Evolutionary conservation across 139 green algal species (phyloP).

Genomic region (Monoraphidium neglectum): DNA sequence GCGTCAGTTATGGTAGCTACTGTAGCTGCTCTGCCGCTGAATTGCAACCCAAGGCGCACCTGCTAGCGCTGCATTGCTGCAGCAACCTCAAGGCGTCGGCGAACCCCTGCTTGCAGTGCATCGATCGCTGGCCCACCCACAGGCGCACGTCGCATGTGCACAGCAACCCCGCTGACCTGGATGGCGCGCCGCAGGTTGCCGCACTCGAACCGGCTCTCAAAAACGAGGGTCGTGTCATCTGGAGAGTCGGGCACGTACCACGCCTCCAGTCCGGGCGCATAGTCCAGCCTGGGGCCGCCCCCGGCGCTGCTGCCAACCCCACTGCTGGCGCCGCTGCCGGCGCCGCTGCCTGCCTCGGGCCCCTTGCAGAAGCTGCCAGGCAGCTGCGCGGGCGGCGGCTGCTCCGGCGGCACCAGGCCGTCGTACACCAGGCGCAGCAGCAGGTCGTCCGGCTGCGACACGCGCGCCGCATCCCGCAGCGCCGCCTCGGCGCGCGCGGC

Average conservation of each 20-base stretch:
- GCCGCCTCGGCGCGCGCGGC: neutral
- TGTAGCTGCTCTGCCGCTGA: too few species aligned
- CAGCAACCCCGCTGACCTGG: conserved; percentile 38
- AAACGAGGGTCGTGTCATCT: conserved; percentile 58
- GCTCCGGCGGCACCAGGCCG: conserved; percentile 32
- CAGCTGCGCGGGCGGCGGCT: conserved; percentile 7
- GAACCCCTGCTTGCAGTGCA: neutral
- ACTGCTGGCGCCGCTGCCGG: neutral
- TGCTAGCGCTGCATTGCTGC: too few species aligned
- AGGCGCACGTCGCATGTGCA: too few species aligned
- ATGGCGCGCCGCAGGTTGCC: conserved; percentile 71
- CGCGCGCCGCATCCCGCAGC: conserved; percentile 26
- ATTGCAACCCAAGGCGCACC: too few species aligned
- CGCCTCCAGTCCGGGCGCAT: neutral
- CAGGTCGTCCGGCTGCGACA: neutral
- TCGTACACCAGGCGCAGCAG: conserved; percentile 55
- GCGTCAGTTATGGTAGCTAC: too few species aligned
- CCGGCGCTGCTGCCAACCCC: conserved; percentile 5
- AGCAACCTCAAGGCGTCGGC: too few species aligned
- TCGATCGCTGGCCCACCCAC: neutral
- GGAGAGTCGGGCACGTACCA: conserved; percentile 16
- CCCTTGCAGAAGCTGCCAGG: too few species aligned
- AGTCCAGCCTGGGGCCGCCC: neutral
- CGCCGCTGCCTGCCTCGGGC: neutral
- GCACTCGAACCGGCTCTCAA: conserved; percentile 76